These are phyloP conservation scores for Logfia minima DNA, from an alignment of 129 eudicot species.

Conservation along the genomic window DNA sequence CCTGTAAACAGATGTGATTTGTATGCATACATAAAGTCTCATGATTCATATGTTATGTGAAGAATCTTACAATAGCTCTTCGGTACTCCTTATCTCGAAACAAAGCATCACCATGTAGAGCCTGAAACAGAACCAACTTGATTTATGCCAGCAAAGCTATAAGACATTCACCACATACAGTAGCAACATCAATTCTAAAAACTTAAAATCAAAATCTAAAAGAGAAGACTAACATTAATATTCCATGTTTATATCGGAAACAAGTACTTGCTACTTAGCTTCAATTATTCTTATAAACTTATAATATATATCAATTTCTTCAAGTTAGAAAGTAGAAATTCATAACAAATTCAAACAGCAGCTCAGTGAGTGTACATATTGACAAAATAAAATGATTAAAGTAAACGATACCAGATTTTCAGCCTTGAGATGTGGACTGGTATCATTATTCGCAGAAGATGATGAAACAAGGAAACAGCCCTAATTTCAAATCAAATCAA, in stretches of 20 bases:
- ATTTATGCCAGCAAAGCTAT: not conserved
- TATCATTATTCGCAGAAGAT: constrained; percentile 58
- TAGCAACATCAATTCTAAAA: no score
- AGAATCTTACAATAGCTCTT: constrained; percentile 75
- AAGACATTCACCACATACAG: not conserved
- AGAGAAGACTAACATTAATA: not conserved
- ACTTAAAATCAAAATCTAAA: no score
- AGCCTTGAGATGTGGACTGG: constrained; percentile 75
- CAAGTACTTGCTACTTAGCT: not conserved
- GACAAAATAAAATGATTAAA: not conserved
- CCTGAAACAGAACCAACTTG: constrained; percentile 43
- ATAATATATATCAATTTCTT: not conserved
- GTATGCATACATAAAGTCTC: not conserved
- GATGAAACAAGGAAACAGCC: constrained; percentile 87
- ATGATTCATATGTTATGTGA: constrained; percentile 5
- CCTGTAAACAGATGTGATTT: constrained; percentile 4
- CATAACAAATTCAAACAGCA: constrained; percentile 10
- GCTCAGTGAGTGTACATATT: not conserved
- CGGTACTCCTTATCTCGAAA: constrained; percentile 73
- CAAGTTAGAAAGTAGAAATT: not conserved
- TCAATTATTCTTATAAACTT: not conserved
- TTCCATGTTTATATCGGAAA: not conserved
- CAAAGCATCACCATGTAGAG: constrained; percentile 82
- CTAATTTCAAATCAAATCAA: constrained; percentile 31
- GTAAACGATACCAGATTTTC: constrained; percentile 66